phyloP scores from a whole-genome alignment of 495 filamentous ascomycete genomes.

The Pyrenula aspistea region DNA sequence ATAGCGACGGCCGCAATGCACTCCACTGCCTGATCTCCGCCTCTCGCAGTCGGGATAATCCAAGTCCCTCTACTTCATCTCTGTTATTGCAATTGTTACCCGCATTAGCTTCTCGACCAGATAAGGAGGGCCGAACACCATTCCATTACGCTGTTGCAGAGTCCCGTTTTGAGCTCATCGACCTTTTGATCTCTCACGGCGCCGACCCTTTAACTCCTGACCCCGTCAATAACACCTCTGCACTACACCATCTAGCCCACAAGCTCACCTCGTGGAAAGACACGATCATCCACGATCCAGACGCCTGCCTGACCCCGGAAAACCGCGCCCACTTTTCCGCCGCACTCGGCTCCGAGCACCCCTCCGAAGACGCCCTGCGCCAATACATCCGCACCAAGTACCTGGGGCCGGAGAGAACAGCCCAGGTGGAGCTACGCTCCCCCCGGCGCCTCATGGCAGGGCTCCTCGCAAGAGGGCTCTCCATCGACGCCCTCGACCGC shows the following conservation, averaged over 20 bases:
- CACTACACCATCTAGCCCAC: neutral
- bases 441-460: neutral
- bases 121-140: neutral
- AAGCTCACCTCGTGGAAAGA: neutral
- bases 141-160: neutral
- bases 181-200: neutral
- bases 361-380: neutral
- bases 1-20: neutral
- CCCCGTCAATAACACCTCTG: neutral
- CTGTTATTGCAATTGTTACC: neutral
- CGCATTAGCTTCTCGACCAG: neutral
- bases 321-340: neutral
- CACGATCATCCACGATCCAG: neutral
- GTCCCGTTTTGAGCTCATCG: neutral
- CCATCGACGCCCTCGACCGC: conserved; percentile 10
- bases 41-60: neutral
- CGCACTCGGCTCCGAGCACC: neutral
- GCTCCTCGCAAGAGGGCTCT: conserved; percentile 8
- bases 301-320: neutral
- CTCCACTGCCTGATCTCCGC: neutral
- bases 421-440: neutral
- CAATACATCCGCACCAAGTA: neutral
- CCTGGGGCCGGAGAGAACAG: neutral
- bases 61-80: neutral
- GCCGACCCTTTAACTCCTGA: neutral